A percentile compares a stretch with the other conserved stretches of the same genome.
Evolutionary conservation across 441 rosid species (phyloP).

Genomic region (Jatropha multifida): DNA sequence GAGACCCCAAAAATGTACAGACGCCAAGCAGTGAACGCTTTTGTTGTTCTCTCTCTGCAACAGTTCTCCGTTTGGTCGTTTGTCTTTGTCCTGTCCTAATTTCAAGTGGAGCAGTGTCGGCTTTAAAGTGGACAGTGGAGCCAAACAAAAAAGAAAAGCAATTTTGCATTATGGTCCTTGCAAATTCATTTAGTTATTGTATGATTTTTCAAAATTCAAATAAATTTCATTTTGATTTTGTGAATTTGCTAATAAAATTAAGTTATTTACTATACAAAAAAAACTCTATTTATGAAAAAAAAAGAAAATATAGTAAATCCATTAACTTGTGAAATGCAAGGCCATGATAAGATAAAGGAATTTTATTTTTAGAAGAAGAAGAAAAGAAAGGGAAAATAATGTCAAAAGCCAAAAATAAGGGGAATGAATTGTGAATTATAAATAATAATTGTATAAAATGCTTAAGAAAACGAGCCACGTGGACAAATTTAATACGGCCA

Average conservation of each 20-base stretch:
- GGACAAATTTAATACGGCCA: not conserved
- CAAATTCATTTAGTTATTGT: not conserved
- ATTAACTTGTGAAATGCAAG: not conserved
- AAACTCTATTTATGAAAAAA: too few species aligned
- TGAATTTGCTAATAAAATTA: too few species aligned
- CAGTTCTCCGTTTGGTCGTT: slow-evolving; percentile 13
- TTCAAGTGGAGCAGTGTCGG: not conserved
- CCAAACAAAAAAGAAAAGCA: not conserved
- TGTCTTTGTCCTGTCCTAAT: slow-evolving; percentile 17
- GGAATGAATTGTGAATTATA: not conserved
- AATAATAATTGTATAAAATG: not conserved
- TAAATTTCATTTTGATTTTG: too few species aligned
- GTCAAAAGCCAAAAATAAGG: not conserved
- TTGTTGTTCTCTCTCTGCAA: not conserved
- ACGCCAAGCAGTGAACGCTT: not conserved
- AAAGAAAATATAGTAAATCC: too few species aligned
- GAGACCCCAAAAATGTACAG: not conserved
- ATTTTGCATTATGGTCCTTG: slow-evolving; percentile 11
- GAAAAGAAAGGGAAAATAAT: not conserved
- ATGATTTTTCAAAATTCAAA: not conserved
- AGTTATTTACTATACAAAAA: too few species aligned
- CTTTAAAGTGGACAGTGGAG: slow-evolving; percentile 12
- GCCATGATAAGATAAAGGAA: not conserved
- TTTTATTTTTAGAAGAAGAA: too few species aligned
- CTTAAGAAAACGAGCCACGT: not conserved